A percentile compares a stretch with the other conserved stretches of the same genome.
Evolutionary conservation across 2,329 filamentous ascomycete species (phyloP).

Genomic region (Cryphonectria parasitica): DNA sequence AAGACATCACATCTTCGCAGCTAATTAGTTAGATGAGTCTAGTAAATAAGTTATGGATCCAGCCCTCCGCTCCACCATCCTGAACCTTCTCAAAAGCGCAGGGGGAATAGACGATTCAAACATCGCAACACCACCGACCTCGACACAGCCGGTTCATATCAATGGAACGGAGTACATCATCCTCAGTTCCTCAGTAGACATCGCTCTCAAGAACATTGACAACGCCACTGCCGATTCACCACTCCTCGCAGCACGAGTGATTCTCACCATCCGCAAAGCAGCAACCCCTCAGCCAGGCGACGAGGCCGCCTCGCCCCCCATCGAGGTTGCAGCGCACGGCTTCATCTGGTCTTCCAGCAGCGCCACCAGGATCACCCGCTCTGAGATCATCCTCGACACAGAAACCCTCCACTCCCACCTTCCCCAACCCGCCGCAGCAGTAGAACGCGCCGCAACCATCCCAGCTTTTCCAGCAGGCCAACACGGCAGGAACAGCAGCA

Average conservation of each 20-base stretch:
- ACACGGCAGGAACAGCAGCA: no score
- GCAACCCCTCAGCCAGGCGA: neutral
- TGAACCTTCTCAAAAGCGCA: neutral
- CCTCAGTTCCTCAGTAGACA: neutral
- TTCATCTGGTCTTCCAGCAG: neutral
- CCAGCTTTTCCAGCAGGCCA: neutral
- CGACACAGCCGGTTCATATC: neutral
- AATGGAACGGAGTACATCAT: neutral
- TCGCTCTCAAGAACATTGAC: neutral
- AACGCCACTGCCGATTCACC: neutral
- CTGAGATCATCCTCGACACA: constrained; percentile 13
- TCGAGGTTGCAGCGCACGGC: constrained; percentile 11
- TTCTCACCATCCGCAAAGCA: constrained; percentile 5
- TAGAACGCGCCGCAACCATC: constrained; percentile 1
- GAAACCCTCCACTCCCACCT: neutral
- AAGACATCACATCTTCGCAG: neutral
- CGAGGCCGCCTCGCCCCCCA: neutral
- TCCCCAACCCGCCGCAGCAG: neutral
- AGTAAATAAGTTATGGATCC: neutral
- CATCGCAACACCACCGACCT: neutral
- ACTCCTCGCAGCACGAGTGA: constrained; percentile 15
- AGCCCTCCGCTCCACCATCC: neutral
- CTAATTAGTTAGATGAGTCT: neutral
- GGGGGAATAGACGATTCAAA: neutral
- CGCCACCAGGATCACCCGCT: neutral